Conservation (phyloP, 2,329 filamentous ascomycete species). For the Monosporascus cannonballus region DNA sequence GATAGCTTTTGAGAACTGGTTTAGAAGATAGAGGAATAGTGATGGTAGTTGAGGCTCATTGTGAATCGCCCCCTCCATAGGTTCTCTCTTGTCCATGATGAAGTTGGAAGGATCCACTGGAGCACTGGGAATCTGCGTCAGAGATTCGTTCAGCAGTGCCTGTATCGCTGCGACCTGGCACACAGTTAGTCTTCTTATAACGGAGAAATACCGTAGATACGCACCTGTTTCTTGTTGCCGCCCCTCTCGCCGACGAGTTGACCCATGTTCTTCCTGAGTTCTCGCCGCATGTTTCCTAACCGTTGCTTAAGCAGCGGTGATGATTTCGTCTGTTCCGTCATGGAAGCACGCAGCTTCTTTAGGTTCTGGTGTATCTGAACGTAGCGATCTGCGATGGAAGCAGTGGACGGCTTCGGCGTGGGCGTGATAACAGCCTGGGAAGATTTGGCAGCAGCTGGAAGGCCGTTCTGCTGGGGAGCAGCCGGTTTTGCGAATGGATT, state of each 20-base stretch:
- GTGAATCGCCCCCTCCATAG: slow-evolving; percentile 41
- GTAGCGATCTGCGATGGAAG: slow-evolving; percentile 34
- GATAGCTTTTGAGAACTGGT: slow-evolving; percentile 67
- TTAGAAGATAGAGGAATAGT: slow-evolving; percentile 68
- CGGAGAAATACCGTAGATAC: slow-evolving; percentile 13
- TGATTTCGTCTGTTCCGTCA: slow-evolving; percentile 47
- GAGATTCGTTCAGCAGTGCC: slow-evolving; percentile 45
- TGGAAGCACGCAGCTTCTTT: slow-evolving; percentile 45
- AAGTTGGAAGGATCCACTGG: slow-evolving; percentile 50
- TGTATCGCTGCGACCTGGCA: slow-evolving; percentile 42
- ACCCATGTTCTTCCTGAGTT: slow-evolving; percentile 66
- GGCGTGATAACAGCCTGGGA: slow-evolving; percentile 1
- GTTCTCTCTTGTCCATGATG: slow-evolving; percentile 39
- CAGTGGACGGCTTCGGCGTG: slow-evolving; percentile 8
- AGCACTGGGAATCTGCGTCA: slow-evolving; percentile 47
- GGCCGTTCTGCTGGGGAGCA: slow-evolving; percentile 11
- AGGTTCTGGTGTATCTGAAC: slow-evolving; percentile 60
- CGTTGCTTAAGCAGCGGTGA: slow-evolving; percentile 55
- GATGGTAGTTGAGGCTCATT: slow-evolving; percentile 54
- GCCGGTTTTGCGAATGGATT: slow-evolving; percentile 4
- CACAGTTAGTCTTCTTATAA: slow-evolving; percentile 1
- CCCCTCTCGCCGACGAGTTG: slow-evolving; percentile 63
- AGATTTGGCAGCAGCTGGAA: slow-evolving; percentile 2
- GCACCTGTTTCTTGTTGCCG: slow-evolving; percentile 53
- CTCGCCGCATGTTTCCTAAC: slow-evolving; percentile 65